Evolutionary conservation across 352 stramenopile genomes (phyloP).

Genomic region (Phytopythium ostracodes): DNA sequence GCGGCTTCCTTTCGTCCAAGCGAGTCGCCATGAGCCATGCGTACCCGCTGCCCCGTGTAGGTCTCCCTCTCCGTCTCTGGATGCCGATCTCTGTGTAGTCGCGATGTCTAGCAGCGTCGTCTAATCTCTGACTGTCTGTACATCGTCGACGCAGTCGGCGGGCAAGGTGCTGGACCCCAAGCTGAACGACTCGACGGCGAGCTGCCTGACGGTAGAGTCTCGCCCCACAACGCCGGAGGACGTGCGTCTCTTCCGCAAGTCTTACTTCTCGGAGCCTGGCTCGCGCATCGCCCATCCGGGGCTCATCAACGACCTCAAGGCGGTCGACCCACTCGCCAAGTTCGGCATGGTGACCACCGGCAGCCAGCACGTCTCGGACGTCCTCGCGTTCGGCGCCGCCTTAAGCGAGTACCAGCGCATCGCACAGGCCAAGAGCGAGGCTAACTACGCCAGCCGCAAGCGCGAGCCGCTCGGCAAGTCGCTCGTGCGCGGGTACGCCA

Average conservation of each 20-base stretch:
- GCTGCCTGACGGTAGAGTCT: slow-evolving; percentile 53
- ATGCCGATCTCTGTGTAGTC: no score
- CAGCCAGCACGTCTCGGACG: slow-evolving; percentile 65
- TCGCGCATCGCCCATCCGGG: slow-evolving; percentile 71
- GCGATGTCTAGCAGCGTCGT: no score
- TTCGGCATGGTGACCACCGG: slow-evolving; percentile 61
- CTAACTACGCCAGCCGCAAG: slow-evolving; percentile 76
- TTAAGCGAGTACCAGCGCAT: slow-evolving; percentile 64
- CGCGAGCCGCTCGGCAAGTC: slow-evolving; percentile 74
- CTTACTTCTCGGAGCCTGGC: slow-evolving; percentile 77
- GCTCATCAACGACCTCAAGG: slow-evolving; percentile 75
- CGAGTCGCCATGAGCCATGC: slow-evolving; percentile 14
- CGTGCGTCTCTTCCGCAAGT: slow-evolving; percentile 75
- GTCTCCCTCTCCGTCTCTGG: background rate
- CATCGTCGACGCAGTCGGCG: slow-evolving; percentile 26
- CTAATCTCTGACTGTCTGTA: background rate
- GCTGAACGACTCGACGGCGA: slow-evolving; percentile 35
- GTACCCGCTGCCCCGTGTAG: slow-evolving; percentile 25
- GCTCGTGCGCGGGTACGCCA: slow-evolving; percentile 58
- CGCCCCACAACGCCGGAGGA: slow-evolving; percentile 69
- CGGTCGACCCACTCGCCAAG: slow-evolving; percentile 54
- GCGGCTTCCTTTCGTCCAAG: no score
- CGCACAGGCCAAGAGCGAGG: slow-evolving; percentile 62
- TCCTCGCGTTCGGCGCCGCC: slow-evolving; percentile 35
- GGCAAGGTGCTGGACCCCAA: slow-evolving; percentile 32